Conservation (phyloP, 208 protist species). For the Ichthyophonus hoferi region DNA sequence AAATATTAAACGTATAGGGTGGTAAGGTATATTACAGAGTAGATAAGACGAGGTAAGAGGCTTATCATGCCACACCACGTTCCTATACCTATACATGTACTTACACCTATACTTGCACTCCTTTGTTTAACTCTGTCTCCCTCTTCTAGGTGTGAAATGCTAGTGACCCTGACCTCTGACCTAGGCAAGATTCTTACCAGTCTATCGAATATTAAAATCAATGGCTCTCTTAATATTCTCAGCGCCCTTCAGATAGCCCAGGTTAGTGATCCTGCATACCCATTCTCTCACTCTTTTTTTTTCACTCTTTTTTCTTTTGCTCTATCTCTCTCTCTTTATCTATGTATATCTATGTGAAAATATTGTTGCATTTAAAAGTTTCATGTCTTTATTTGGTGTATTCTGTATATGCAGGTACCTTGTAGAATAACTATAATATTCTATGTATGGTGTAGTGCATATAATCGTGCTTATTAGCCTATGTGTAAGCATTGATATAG, state of each 20-base stretch:
- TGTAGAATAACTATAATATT: neutral
- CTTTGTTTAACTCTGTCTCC: no score
- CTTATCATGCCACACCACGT: no score
- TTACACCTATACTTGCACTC: no score
- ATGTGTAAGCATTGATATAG: neutral
- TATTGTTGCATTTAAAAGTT: conserved; percentile 14
- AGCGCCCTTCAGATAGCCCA: conserved; percentile 79
- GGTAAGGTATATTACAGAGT: no score
- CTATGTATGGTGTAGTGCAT: no score
- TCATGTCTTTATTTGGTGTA: neutral
- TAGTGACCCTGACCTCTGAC: conserved; percentile 86
- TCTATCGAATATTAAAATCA: conserved; percentile 77
- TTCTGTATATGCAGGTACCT: neutral
- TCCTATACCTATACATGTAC: no score
- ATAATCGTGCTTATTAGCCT: neutral
- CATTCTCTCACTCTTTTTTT: neutral
- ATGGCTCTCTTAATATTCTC: conserved; percentile 77
- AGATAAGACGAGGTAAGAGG: no score
- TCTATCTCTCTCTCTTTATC: conserved; percentile 4
- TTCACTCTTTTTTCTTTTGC: neutral
- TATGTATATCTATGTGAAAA: neutral
- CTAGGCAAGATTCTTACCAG: conserved; percentile 81
- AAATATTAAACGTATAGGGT: no score
- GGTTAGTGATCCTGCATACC: conserved; percentile 19
- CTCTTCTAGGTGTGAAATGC: conserved; percentile 74